These are phyloP conservation scores for Aspergillus fischeri DNA, from an alignment of 2,329 filamentous ascomycete species.

Conservation along the genomic window DNA sequence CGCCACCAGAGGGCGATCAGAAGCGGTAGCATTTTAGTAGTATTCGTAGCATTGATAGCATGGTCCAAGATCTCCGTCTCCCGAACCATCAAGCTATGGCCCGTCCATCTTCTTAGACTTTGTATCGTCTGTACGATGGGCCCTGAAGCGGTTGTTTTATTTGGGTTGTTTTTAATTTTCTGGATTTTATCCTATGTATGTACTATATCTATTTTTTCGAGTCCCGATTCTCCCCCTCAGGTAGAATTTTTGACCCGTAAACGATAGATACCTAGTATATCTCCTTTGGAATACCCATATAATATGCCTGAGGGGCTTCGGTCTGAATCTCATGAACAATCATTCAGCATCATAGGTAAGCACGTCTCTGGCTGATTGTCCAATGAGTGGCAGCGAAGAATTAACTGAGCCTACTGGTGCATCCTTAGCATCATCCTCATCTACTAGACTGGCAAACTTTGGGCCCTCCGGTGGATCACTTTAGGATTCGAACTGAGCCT, in stretches of 20 bases:
- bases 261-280: background rate
- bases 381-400: background rate
- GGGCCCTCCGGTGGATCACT: constrained; percentile 18
- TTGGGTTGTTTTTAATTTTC: background rate
- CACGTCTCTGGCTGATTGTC: background rate
- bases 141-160: background rate
- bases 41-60: background rate
- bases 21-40: background rate
- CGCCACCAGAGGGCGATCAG: background rate
- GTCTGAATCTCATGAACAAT: background rate
- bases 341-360: background rate
- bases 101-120: constrained; percentile 6
- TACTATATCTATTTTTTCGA: background rate
- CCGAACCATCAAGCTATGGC: constrained; percentile 15
- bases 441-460: constrained; percentile 13
- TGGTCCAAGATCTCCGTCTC: constrained; percentile 15
- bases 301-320: background rate
- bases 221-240: no score
- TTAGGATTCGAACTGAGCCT: constrained; percentile 13
- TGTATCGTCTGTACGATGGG: background rate
- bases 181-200: background rate
- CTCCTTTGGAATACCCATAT: background rate
- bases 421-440: constrained; percentile 14
- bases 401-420: background rate
- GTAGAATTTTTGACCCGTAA: background rate